Base-by-base conservation (phyloP, 2,329 filamentous ascomycete genomes). In the Penicillium corylophilum region DNA sequence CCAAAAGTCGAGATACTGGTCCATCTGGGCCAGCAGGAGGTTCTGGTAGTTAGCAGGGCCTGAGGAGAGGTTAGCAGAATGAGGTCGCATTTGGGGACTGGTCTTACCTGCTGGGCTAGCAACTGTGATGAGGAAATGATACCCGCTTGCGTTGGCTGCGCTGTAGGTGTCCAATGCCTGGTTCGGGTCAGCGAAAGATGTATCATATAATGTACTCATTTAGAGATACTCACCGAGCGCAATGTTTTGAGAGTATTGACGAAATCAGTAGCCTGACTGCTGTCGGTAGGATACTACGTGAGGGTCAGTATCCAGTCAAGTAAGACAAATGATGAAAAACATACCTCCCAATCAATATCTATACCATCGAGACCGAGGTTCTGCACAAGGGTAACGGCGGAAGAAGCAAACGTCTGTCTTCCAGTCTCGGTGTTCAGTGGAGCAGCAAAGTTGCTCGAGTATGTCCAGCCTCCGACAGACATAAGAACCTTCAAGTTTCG, bases 391-490 rank as follows among this genome's bases (percentile, higher is more conserved):
- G 84, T 79, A 1, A 95, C 87, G 29, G 89, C 86, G 24, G 82
- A 84, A 45, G 80, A 76, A 1, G 88, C 89, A 66, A 95, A 94
- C 2, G 57, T 79, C 53, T 75, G 73, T 10, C 89, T 81, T 7
- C 86, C 83, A 5, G 76, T 73, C 1, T 79, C 76, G 0, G 85
- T 86, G n/a, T 82, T 82, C 0, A 83, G 84, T 0, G 90, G 88
- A 23, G 73, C 75, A 1, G 82, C 77, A 71, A 96, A 95, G 74
- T 95, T 94, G 70, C 82, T 72, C 3, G 86, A 89, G 68, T 88
- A 89, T 0, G 84, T 87, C 84, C 86, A 93, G 15, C 90, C 89
- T 31, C 90, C 90, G 53, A 94, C 89, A 48, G 87, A 91, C 3
- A 96, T 82, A 7, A 96, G 79, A 4, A 87, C 79, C 70, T 94